phyloP scores from a whole-genome alignment of 768 basidiomycete genomes.

The Hypholoma fasciculare region DNA sequence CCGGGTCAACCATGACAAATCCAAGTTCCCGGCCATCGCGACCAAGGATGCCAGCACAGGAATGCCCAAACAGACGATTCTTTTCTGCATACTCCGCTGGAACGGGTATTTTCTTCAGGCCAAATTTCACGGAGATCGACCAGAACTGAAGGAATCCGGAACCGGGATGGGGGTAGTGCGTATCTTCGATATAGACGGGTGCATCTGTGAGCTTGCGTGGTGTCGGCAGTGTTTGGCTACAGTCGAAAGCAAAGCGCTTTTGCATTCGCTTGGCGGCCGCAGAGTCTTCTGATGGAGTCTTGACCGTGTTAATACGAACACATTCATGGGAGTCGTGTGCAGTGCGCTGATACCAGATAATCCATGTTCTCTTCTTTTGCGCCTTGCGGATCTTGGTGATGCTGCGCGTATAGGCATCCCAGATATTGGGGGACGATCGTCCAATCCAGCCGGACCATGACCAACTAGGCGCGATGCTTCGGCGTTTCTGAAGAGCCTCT shows the following conservation, averaged over 20 bases:
- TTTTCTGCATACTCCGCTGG: too few relatives aligned
- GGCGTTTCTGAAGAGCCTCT: background rate
- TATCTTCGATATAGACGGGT: too few relatives aligned
- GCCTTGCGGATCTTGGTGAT: background rate
- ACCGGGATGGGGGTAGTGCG: too few relatives aligned
- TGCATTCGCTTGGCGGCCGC: background rate
- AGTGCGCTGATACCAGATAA: slow-evolving; percentile 12
- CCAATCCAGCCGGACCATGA: slow-evolving; percentile 13
- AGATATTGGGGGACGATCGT: background rate
- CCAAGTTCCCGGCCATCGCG: too few relatives aligned
- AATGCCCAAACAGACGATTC: too few relatives aligned
- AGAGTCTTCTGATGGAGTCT: background rate
- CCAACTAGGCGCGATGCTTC: slow-evolving; percentile 6
- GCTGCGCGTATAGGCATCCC: slow-evolving; percentile 1
- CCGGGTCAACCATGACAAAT: too few relatives aligned
- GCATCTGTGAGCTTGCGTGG: background rate
- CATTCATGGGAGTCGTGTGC: slow-evolving; percentile 9
- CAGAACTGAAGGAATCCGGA: too few relatives aligned
- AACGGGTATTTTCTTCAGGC: too few relatives aligned
- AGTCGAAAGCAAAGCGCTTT: background rate
- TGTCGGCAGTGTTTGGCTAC: background rate
- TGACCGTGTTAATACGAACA: background rate
- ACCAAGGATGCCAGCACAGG: too few relatives aligned
- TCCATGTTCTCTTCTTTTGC: slow-evolving; percentile 8
- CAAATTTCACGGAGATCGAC: too few relatives aligned